These are phyloP conservation scores for Gardenia jasminoides DNA, from an alignment of 257 asterid genomes.

Conservation along the genomic window DNA sequence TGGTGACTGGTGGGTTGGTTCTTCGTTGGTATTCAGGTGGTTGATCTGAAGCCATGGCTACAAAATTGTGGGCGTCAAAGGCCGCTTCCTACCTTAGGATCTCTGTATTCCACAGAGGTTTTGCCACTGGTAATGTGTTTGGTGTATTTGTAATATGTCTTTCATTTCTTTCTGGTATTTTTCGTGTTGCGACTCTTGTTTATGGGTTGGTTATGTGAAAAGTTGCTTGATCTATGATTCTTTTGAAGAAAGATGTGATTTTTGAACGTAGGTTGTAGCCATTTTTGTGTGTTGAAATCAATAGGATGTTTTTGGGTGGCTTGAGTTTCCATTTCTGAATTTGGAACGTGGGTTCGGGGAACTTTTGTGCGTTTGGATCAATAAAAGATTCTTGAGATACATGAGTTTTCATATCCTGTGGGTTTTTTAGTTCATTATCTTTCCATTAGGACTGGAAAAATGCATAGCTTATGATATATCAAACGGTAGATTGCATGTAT, in stretches of 20 bases:
- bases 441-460: neutral
- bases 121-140: conserved; percentile 64
- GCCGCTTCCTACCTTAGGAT: conserved; percentile 83
- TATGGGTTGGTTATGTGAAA: conserved; percentile 6
- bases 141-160: neutral
- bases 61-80: conserved; percentile 71
- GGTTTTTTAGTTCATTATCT: neutral
- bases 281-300: conserved; percentile 14
- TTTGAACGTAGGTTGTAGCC: conserved; percentile 21
- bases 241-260: conserved; percentile 43
- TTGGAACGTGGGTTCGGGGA: conserved; percentile 1
- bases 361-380: neutral
- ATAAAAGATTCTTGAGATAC: neutral
- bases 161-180: neutral
- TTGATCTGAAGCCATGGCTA: conserved; percentile 52
- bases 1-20: conserved; percentile 5
- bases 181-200: conserved; percentile 21
- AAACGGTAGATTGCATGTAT: neutral
- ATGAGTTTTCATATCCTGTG: neutral
- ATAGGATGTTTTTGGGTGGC: conserved; percentile 18
- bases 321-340: neutral
- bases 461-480: neutral
- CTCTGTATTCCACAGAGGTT: conserved; percentile 70
- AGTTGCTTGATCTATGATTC: conserved; percentile 40
- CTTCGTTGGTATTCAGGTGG: conserved; percentile 9